These are phyloP conservation scores for Nadsonia fulvescens DNA, from an alignment of 805 yeast species.

Conservation along the genomic window DNA sequence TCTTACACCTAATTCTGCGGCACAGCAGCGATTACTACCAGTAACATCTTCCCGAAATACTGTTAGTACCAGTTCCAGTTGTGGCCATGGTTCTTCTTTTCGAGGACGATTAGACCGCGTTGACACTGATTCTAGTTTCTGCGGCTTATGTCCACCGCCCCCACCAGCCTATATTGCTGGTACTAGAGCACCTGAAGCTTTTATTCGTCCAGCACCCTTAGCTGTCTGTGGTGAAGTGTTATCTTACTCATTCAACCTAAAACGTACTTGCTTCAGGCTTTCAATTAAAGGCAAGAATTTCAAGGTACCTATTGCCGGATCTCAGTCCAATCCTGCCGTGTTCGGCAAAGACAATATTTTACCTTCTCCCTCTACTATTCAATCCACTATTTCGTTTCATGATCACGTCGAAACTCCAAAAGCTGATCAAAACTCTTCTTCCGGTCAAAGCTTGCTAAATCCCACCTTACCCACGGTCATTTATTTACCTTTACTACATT, in stretches of 20 bases:
- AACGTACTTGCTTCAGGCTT: constrained; percentile 28
- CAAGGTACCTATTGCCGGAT: too few relatives aligned
- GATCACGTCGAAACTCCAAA: too few relatives aligned
- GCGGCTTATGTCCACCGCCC: too few relatives aligned
- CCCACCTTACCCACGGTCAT: constrained; percentile 40
- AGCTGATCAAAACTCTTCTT: constrained; percentile 2
- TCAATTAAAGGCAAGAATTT: constrained; percentile 26
- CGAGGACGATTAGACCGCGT: too few relatives aligned
- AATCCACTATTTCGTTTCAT: too few relatives aligned
- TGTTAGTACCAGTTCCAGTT: background rate
- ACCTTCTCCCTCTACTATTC: too few relatives aligned
- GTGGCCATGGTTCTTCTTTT: constrained; percentile 3
- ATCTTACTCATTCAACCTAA: constrained; percentile 41
- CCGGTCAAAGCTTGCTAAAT: too few relatives aligned
- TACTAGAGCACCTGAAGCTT: constrained; percentile 26
- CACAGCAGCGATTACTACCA: too few relatives aligned
- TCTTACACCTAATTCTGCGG: too few relatives aligned
- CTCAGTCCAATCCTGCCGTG: too few relatives aligned
- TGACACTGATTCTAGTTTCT: too few relatives aligned
- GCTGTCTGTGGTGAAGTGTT: constrained; percentile 42
- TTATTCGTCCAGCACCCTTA: constrained; percentile 60
- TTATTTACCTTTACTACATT: constrained; percentile 60
- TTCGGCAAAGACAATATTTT: too few relatives aligned
- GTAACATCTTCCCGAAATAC: constrained; percentile 3
- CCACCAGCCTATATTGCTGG: constrained; percentile 5